Conservation (phyloP, 1,284 basidiomycete species). For the Ganoderma meredithae region DNA sequence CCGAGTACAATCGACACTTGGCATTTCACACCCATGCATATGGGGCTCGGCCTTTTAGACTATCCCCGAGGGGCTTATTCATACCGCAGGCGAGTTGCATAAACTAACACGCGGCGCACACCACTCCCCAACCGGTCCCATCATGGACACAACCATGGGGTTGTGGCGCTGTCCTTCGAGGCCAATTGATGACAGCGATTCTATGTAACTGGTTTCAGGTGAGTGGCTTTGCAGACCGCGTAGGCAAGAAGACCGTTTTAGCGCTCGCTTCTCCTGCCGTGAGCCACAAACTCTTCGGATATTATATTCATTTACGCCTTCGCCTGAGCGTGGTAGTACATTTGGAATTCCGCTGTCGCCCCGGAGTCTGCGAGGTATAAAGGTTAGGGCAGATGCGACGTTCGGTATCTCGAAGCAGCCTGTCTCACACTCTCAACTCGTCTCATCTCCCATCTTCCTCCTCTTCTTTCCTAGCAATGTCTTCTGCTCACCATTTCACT, state of each 20-base stretch:
- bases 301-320: not conserved
- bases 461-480: not conserved
- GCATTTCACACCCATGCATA: not conserved
- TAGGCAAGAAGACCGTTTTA: not conserved
- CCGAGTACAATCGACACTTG: not conserved
- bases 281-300: not conserved
- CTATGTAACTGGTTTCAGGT: not conserved
- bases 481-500: constrained; percentile 2
- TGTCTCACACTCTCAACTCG: not conserved
- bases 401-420: not conserved
- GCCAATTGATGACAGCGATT: not conserved
- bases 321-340: not conserved
- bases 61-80: not conserved
- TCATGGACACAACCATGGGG: not conserved
- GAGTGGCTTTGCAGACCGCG: not conserved
- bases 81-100: not conserved
- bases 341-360: not conserved
- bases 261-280: not conserved
- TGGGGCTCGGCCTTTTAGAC: not conserved
- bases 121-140: not conserved
- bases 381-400: not conserved
- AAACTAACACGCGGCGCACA: not conserved
- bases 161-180: not conserved
- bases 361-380: not conserved
- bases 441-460: too few species aligned